Evolutionary conservation across 129 eudicot species (phyloP).

Genomic region (Tagetes erecta): DNA sequence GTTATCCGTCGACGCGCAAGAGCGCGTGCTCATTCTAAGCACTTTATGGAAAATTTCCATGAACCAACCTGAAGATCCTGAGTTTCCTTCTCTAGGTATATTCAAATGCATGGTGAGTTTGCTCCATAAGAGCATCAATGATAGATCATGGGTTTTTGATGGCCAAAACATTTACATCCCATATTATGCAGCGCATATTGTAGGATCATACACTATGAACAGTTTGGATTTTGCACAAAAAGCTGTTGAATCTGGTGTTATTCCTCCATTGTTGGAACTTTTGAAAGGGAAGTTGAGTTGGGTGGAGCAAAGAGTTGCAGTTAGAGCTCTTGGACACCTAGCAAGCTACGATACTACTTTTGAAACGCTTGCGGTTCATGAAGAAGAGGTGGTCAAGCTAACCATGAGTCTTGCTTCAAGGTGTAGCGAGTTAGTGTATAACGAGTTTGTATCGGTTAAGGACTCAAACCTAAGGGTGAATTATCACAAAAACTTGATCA

Average conservation of each 20-base stretch:
- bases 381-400: conserved; percentile 59
- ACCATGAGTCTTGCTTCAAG: conserved; percentile 64
- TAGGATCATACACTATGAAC: conserved; percentile 91
- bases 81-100: conserved; percentile 78
- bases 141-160: conserved; percentile 58
- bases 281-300: conserved; percentile 74
- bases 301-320: conserved; percentile 92
- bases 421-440: conserved; percentile 51
- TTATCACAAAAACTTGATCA: conserved; percentile 68
- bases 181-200: conserved; percentile 83
- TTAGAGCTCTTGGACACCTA: conserved; percentile 89
- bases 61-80: conserved; percentile 69
- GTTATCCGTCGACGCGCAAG: conserved; percentile 48
- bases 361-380: conserved; percentile 47
- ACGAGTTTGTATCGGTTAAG: conserved; percentile 51
- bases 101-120: conserved; percentile 70
- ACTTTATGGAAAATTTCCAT: conserved; percentile 78
- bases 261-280: conserved; percentile 71
- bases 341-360: conserved; percentile 77
- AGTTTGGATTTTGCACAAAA: conserved; percentile 48
- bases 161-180: conserved; percentile 76
- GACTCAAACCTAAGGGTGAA: conserved; percentile 43
- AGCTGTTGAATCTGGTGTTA: conserved; percentile 64
- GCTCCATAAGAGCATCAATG: conserved; percentile 51
- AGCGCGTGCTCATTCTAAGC: conserved; percentile 60